These are phyloP conservation scores for Mortierella polycephala DNA, from an alignment of 371 early-diverging fungal genomes.

Conservation along the genomic window DNA sequence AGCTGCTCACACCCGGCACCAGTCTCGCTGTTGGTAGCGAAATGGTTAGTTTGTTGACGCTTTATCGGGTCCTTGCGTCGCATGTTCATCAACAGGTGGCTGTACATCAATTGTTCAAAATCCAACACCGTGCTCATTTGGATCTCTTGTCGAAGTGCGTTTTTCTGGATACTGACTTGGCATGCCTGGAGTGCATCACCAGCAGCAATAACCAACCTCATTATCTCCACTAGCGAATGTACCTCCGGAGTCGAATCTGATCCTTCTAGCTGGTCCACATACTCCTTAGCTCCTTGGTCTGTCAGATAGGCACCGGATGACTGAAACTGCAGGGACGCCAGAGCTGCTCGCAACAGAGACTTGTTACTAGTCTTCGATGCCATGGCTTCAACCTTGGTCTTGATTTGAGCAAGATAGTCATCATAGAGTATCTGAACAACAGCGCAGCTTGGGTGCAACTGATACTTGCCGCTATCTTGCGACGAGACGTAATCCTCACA, in stretches of 20 bases:
- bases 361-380: neutral
- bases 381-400: conserved; percentile 6
- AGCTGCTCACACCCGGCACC: neutral
- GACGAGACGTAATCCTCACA: conserved; percentile 6
- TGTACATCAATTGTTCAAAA: conserved; percentile 25
- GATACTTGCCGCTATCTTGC: neutral
- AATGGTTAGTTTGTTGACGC: neutral
- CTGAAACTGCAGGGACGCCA: conserved; percentile 25
- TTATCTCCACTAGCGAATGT: neutral
- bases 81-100: conserved; percentile 9
- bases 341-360: neutral
- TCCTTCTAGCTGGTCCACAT: conserved; percentile 5
- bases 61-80: conserved; percentile 11
- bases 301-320: conserved; percentile 21
- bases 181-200: conserved; percentile 36
- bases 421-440: conserved; percentile 18
- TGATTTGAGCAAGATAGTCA: conserved; percentile 13
- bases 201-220: conserved; percentile 12
- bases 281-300: conserved; percentile 13
- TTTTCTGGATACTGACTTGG: conserved; percentile 14
- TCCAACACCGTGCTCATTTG: neutral
- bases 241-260: conserved; percentile 1
- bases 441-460: conserved; percentile 9
- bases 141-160: conserved; percentile 2
- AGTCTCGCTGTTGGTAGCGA: neutral